These are phyloP conservation scores for Sanghuangporus sanghuang DNA, from an alignment of 1,284 basidiomycete species.

Conservation along the genomic window DNA sequence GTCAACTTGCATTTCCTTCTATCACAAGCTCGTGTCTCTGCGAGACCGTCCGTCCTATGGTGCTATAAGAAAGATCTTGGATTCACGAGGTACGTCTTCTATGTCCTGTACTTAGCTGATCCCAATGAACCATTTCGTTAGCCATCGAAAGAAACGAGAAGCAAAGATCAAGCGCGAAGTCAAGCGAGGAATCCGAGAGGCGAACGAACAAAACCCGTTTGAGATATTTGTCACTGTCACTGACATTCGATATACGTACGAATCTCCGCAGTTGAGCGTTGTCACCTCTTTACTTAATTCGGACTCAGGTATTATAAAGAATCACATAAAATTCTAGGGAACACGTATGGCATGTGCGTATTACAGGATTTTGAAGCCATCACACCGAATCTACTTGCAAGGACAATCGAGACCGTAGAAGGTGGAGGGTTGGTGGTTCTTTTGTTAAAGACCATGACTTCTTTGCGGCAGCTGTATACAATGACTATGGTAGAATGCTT, in stretches of 20 bases:
- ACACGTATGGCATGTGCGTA: slow-evolving; percentile 97
- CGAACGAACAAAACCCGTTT: slow-evolving; percentile 95
- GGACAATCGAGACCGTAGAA: slow-evolving; percentile 98
- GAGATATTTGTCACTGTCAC: slow-evolving; percentile 99
- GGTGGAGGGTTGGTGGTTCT: slow-evolving; percentile 94
- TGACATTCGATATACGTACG: slow-evolving; percentile 94
- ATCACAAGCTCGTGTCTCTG: slow-evolving; percentile 85
- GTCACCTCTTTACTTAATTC: neutral
- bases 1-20: slow-evolving; percentile 95
- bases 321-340: slow-evolving; percentile 92
- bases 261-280: slow-evolving; percentile 17
- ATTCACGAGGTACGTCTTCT: slow-evolving; percentile 71
- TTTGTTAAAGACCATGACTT: slow-evolving; percentile 93
- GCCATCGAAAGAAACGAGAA: slow-evolving; percentile 95
- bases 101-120: neutral
- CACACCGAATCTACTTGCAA: slow-evolving; percentile 94
- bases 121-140: slow-evolving; percentile 25
- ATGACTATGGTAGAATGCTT: slow-evolving; percentile 85
- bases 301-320: slow-evolving; percentile 81
- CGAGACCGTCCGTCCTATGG: slow-evolving; percentile 90
- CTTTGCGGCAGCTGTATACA: slow-evolving; percentile 88
- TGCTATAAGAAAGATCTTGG: slow-evolving; percentile 97
- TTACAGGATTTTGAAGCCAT: slow-evolving; percentile 99
- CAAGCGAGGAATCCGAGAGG: slow-evolving; percentile 89
- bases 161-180: slow-evolving; percentile 93